Evolutionary conservation across 2,329 filamentous ascomycete species (phyloP).

Genomic region (Pseudogymnoascus verrucosus): DNA sequence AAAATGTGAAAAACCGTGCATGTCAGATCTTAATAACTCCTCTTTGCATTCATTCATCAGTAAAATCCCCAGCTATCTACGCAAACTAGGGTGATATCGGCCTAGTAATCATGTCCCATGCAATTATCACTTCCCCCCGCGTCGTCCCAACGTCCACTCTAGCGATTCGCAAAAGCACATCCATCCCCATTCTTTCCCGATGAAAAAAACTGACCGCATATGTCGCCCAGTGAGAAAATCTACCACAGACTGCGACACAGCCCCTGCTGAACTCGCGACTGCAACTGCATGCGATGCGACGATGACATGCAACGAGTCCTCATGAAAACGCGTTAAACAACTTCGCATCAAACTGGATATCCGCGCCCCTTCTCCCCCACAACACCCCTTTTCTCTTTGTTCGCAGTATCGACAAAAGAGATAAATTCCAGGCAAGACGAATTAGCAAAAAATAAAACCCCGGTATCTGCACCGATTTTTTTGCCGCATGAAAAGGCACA

Average conservation of each 20-base stretch:
- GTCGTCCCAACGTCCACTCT: not conserved
- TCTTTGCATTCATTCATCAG: not conserved
- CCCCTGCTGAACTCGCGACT: not conserved
- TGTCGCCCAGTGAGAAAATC: not conserved
- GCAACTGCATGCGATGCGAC: not conserved
- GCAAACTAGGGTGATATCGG: not conserved
- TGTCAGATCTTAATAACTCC: not conserved
- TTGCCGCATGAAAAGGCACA: not conserved
- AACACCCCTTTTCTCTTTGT: not conserved
- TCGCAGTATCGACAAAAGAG: not conserved
- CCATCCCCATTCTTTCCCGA: not conserved
- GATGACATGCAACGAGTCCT: not conserved
- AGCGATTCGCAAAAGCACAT: not conserved
- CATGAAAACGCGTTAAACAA: not conserved
- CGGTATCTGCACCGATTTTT: not conserved
- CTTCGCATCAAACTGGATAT: not conserved
- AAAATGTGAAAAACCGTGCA: not conserved
- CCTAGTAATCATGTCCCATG: not conserved
- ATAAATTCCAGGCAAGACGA: not conserved
- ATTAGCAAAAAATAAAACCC: not conserved
- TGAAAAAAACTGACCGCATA: not conserved
- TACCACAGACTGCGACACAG: not conserved
- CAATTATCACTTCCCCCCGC: not conserved
- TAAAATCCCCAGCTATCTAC: not conserved
- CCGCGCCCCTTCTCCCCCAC: not conserved